phyloP scores from a whole-genome alignment of 2,329 filamentous ascomycete genomes.

The Bimuria novae-zelandiae region DNA sequence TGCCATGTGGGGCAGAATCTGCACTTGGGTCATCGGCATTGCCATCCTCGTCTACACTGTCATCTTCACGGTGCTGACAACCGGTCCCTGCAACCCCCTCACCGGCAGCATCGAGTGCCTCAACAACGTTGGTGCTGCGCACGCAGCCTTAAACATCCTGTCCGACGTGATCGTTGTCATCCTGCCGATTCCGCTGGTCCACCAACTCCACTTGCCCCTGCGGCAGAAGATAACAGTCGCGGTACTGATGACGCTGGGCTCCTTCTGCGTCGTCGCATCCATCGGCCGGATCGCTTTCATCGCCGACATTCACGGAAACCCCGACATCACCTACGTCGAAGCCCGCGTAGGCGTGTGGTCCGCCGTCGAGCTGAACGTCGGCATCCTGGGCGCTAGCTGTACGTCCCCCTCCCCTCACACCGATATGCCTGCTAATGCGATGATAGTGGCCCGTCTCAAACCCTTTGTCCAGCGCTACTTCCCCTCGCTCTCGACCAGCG shows the following conservation, averaged over 20 bases:
- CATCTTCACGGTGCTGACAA: not conserved
- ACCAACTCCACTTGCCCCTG: slow-evolving; percentile 1
- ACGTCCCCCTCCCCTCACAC: not conserved
- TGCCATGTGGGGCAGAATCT: not conserved
- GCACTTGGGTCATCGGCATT: not conserved
- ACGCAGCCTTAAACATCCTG: not conserved
- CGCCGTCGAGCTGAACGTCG: slow-evolving; percentile 1
- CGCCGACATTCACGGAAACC: not conserved
- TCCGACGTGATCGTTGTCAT: not conserved
- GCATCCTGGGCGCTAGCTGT: not conserved
- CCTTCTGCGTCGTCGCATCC: not conserved
- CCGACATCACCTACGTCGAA: not conserved
- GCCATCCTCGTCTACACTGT: not conserved
- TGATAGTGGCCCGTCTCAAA: no score
- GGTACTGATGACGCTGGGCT: slow-evolving; percentile 1
- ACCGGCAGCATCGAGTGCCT: not conserved
- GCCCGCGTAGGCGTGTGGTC: not conserved
- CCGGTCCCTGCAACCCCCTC: not conserved
- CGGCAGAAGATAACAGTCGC: not conserved
- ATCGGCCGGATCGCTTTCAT: not conserved
- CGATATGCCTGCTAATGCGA: no score
- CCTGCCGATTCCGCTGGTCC: not conserved
- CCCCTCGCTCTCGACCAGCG: no score
- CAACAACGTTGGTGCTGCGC: not conserved
- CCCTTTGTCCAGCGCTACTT: no score